Evolutionary conservation across 306 rosid genomes (phyloP).

Genomic region (Prunus padus): DNA sequence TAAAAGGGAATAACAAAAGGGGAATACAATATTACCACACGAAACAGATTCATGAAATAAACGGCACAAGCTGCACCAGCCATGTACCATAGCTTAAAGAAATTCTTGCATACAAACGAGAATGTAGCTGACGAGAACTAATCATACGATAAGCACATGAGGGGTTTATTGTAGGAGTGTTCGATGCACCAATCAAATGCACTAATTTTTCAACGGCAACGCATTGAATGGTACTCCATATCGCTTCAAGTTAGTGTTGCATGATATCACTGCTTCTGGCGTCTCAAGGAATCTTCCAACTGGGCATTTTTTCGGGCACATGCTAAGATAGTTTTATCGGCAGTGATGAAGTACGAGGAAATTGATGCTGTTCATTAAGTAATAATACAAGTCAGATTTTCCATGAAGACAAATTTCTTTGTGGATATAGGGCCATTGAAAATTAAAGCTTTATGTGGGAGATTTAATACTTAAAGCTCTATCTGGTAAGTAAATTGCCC

Average conservation of each 20-base stretch:
- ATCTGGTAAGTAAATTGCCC: not conserved
- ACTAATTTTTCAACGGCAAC: not conserved
- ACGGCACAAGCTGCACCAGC: conserved; percentile 4
- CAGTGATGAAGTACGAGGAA: conserved; percentile 75
- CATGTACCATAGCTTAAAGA: not conserved
- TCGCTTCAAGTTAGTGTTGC: not conserved
- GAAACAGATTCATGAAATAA: conserved; percentile 3
- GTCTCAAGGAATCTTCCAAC: conserved; percentile 62
- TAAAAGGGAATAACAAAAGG: not conserved
- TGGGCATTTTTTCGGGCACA: conserved; percentile 82
- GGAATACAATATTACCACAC: not conserved
- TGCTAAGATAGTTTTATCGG: conserved; percentile 78
- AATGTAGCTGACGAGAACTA: not conserved
- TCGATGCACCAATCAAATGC: not conserved
- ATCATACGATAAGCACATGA: not conserved
- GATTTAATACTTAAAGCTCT: not conserved
- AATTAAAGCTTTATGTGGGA: not conserved
- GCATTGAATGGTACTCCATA: not conserved
- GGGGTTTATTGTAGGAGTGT: not conserved
- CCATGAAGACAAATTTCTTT: not conserved
- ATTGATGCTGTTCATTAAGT: conserved; percentile 67
- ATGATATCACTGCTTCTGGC: conserved; percentile 28
- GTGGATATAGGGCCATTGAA: too few relatives aligned
- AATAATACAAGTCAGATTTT: conserved; percentile 15
- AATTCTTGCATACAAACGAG: not conserved